Conservation (phyloP, 208 protist genomes). For the Kentomonas sorsogonicus region DNA sequence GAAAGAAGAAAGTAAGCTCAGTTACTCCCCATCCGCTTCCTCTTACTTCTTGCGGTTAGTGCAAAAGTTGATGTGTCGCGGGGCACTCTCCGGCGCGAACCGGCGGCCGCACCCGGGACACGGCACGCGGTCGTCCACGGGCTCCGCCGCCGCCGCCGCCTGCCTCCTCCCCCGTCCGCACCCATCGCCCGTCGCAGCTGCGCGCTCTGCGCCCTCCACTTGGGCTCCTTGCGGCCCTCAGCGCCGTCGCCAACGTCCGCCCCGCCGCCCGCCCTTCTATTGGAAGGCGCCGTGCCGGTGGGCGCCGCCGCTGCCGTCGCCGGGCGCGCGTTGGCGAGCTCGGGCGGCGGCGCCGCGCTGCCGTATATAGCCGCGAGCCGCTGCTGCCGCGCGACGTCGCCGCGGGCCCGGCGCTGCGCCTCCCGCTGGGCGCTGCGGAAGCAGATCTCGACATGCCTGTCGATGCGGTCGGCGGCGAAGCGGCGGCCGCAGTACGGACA, state of each 20-base stretch:
- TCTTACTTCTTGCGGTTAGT: too few species aligned
- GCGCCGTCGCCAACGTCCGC: neutral
- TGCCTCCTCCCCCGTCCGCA: neutral
- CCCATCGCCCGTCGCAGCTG: slow-evolving; percentile 30
- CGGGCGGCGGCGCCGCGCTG: too few species aligned
- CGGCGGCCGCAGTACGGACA: slow-evolving; percentile 73
- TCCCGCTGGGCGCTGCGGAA: slow-evolving; percentile 15
- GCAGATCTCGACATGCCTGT: slow-evolving; percentile 53
- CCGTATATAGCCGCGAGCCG: too few species aligned
- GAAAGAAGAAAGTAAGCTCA: slow-evolving; percentile 1
- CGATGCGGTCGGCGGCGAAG: slow-evolving; percentile 47
- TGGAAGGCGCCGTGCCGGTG: neutral
- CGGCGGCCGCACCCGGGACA: slow-evolving; percentile 42
- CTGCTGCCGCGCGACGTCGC: too few species aligned
- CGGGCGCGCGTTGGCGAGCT: neutral
- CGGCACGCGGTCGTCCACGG: slow-evolving; percentile 39
- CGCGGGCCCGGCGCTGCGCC: too few species aligned
- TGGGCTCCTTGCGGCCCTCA: slow-evolving; percentile 1
- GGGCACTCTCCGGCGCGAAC: slow-evolving; percentile 34
- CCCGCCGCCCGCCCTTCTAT: neutral
- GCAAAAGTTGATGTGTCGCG: slow-evolving; percentile 39
- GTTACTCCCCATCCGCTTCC: neutral
- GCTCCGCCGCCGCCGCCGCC: slow-evolving; percentile 9
- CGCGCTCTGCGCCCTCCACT: slow-evolving; percentile 36
- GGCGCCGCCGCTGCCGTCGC: neutral